Evolutionary conservation across 441 rosid species (phyloP), one percentile per base, ranked within the genome.

Genomic region (Eutrema salsugineum): DNA sequence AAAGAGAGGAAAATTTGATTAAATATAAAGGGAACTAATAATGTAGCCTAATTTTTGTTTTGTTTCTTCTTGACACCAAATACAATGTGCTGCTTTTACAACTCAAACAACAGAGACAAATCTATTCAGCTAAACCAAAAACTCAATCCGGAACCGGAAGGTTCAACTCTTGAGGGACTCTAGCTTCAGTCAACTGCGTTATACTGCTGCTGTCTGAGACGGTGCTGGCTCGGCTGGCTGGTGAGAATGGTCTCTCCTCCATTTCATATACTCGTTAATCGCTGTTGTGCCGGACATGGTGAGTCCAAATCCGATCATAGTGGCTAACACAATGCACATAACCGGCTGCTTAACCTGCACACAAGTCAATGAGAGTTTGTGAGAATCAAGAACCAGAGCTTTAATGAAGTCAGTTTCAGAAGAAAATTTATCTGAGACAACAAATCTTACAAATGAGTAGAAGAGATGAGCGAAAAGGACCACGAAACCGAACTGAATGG

Each of bases 271-370:
- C 86, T 90, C 93, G 0, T 81, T 78, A 12, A 89, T 22, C 15
- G 88, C 82, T 5, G 92, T 85, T 71, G 90, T 80, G 9, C 83
- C 87, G 54, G 85, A 78, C 96, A 91, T 91, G 10, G 97, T 83
- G 1, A 89, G 75, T 32, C 98, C 96, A 38, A 88, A 86, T 58
- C 97, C 97, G 0, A 92, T 75, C 78, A 94, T 86, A 68, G 94
- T 84, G 16, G 96, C 91, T 6, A 94, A 84, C n/a, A 89, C 83
- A 50, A 89, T 72, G 73, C 87, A 83, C 78, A 91, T 77, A 50
- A 89, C 88, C 63, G 85, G 87, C 53, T 87, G 81, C 27, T 67
- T 69, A 54, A 88, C 84, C 97, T 90, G 76, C 50, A 58, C 71
- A 66, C 19, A 48, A 27, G 61, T 50, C 36, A 38, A 44, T n/a